A percentile compares a stretch with the other conserved stretches of the same genome.
These are phyloP conservation scores for Boletales sp. DNA, from an alignment of 768 basidiomycete species.

Conservation along the genomic window DNA sequence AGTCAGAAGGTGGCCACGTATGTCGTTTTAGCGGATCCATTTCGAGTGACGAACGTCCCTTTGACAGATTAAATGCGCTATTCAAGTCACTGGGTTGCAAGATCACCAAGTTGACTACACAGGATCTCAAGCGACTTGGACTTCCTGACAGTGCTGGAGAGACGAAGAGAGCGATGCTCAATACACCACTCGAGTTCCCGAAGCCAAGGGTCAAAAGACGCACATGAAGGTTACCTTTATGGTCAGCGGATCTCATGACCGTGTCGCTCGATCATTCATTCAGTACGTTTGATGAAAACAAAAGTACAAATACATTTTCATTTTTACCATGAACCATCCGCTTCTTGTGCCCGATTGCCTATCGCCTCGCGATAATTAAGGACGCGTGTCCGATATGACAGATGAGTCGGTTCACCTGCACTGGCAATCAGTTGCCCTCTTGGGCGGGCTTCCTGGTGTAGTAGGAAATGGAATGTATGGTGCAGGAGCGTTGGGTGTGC, in stretches of 20 bases:
- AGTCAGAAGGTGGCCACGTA: conserved; percentile 63
- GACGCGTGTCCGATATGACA: no score
- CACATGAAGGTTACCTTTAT: conserved; percentile 2
- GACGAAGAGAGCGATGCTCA: conserved; percentile 69
- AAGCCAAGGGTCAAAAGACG: conserved; percentile 46
- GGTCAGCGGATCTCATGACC: neutral
- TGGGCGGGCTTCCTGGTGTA: no score
- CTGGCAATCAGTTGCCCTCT: no score
- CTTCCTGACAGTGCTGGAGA: conserved; percentile 59
- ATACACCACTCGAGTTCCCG: conserved; percentile 78
- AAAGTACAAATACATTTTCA: no score
- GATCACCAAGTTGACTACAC: conserved; percentile 49
- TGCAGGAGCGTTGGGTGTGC: no score
- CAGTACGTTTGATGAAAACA: no score
- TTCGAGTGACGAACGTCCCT: neutral
- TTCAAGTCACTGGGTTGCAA: conserved; percentile 84
- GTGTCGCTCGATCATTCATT: neutral
- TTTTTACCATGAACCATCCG: no score
- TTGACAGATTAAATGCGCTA: conserved; percentile 53
- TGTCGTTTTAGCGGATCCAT: conserved; percentile 24
- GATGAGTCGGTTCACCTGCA: no score
- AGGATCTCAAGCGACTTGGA: conserved; percentile 68
- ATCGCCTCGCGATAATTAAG: no score
- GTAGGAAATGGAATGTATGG: no score
- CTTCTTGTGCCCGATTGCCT: no score